Evolutionary conservation across 257 asterid genomes (phyloP).

Genomic region (Haberlea rhodopensis): DNA sequence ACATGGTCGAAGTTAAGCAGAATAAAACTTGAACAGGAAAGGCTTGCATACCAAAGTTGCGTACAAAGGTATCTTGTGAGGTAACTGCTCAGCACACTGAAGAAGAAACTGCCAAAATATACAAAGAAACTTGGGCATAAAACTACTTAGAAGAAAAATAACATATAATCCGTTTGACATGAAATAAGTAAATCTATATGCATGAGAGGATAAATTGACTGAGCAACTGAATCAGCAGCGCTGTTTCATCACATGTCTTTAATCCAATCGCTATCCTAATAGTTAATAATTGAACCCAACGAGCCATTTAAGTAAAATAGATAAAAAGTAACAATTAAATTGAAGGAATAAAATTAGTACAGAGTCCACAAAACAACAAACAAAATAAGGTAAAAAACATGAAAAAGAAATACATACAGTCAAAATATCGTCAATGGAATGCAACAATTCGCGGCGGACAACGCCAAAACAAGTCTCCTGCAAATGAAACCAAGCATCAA

Average conservation of each 20-base stretch:
- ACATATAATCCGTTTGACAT: slow-evolving; percentile 5
- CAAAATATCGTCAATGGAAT: slow-evolving; percentile 54
- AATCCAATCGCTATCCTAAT: background rate
- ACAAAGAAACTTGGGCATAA: slow-evolving; percentile 19
- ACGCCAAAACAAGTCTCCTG: slow-evolving; percentile 91
- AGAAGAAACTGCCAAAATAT: slow-evolving; percentile 72
- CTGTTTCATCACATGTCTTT: background rate
- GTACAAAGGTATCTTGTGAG: slow-evolving; percentile 92
- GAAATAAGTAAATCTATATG: background rate
- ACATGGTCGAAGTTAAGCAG: background rate
- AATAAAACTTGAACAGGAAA: slow-evolving; percentile 16
- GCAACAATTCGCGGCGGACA: slow-evolving; percentile 82
- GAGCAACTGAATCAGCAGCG: background rate
- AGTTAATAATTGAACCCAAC: slow-evolving; percentile 1
- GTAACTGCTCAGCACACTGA: slow-evolving; percentile 93
- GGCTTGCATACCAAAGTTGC: slow-evolving; percentile 81
- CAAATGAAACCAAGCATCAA: slow-evolving; percentile 21
- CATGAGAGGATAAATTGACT: background rate
- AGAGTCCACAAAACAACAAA: no score
- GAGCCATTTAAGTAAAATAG: background rate
- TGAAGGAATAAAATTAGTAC: background rate
- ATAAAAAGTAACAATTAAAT: background rate
- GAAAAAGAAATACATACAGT: slow-evolving; percentile 41
- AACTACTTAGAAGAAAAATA: background rate
- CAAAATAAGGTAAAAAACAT: background rate